Base-by-base conservation (phyloP, 2,329 filamentous ascomycete species). In the Hirsutella minnesotensis region DNA sequence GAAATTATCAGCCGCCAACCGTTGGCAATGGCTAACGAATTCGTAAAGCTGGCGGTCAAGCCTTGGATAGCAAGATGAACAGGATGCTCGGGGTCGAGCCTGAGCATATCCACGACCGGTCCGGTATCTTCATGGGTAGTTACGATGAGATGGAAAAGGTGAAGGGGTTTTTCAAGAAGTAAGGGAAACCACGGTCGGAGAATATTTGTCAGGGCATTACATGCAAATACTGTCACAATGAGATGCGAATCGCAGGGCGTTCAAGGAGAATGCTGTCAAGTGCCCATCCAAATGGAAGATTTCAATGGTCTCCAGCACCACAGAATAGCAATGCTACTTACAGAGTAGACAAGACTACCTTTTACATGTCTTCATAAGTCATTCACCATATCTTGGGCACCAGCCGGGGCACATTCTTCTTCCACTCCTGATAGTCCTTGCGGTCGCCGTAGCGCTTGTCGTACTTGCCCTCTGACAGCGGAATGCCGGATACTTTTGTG, bases 91-190 rank as follows among this genome's bases (percentile, higher is more conserved):
- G 86, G 44, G 81, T 96, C 34, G 78, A 86, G 1, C 92, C 92
- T 2, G 83, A 94, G 63, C 75, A 86, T 63, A 98, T 98, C 57
- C 92, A 98, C 65, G 92, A 98, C 68, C 79, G 81, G 59, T 89
- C 88, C 18, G 92, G 92, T 52, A 95, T 98, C 57, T 98, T 94
- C 69, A 76, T 98, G 71, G 92, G 92, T 50, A 95, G 88, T 55
- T 87, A 83, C 54, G 86, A 94, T 49, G 92, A 98, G 70, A 77
- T 98, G 39, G 87, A 95, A 70, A 95, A 94, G 73, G 86, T 96
- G 52, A 94, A 95, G 64, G 69, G 78, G 47, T 81, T 83, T 56
- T 83, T 92, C 69, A 82, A 49, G 38, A 59, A 82, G 24, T 27
- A 27, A n/a, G n/a, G n/a, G n/a, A n/a, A n/a, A n/a, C n/a, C n/a